These are phyloP conservation scores for Hypoxylon sp. DNA, from an alignment of 2,329 filamentous ascomycete species.

Conservation along the genomic window DNA sequence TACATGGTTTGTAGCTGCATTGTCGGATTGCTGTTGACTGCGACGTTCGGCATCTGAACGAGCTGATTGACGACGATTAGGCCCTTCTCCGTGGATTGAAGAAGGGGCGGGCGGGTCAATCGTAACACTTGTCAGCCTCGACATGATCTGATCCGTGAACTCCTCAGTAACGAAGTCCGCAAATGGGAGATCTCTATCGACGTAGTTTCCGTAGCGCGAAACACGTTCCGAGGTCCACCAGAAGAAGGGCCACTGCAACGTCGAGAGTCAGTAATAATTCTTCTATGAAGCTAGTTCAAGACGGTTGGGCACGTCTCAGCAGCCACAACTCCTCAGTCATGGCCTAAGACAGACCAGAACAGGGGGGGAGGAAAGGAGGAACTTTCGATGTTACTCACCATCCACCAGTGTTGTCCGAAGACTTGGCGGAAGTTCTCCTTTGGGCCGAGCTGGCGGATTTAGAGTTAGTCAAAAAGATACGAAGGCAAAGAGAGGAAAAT, in stretches of 20 bases:
- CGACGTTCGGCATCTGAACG: conserved; percentile 26
- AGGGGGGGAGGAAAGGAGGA: no score
- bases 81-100: conserved; percentile 31
- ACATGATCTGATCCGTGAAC: conserved; percentile 25
- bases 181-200: conserved; percentile 41
- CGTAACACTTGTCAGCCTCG: conserved; percentile 7
- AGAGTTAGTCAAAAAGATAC: not conserved
- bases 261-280: no score
- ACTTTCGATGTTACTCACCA: not conserved
- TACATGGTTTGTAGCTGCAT: conserved; percentile 27
- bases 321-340: no score
- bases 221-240: conserved; percentile 40
- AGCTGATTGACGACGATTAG: conserved; percentile 17
- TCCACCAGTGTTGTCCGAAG: conserved; percentile 38
- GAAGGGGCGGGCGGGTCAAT: conserved; percentile 25
- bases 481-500: not conserved
- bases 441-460: conserved; percentile 23
- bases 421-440: conserved; percentile 38
- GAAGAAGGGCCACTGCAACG: conserved; percentile 36
- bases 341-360: no score
- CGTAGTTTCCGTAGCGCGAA: conserved; percentile 38
- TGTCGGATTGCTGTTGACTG: conserved; percentile 23
- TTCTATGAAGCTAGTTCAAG: no score
- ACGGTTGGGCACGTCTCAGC: no score
- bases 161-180: conserved; percentile 22